phyloP scores from a whole-genome alignment of 2,329 filamentous ascomycete species.

The Fusarium marasasianum region DNA sequence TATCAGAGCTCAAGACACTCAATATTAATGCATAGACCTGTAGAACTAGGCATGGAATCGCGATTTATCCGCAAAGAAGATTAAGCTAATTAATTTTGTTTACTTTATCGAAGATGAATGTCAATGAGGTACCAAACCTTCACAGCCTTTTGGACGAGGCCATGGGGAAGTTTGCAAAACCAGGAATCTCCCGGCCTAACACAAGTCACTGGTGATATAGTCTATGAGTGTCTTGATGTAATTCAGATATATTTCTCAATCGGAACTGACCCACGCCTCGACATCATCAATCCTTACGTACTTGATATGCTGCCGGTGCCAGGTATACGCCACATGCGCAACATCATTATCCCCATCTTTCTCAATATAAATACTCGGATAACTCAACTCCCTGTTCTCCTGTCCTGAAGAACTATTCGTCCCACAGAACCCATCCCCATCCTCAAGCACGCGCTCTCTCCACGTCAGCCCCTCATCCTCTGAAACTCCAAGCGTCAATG shows the following conservation, averaged over 20 bases:
- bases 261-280: slow-evolving; percentile 34
- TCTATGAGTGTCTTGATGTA: fast-evolving
- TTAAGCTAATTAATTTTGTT: fast-evolving
- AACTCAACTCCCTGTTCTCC: slow-evolving; percentile 55
- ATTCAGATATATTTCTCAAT: fast-evolving
- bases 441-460: slow-evolving; percentile 52
- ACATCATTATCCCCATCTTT: slow-evolving; percentile 6
- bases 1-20: fast-evolving
- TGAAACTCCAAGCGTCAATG: slow-evolving; percentile 48
- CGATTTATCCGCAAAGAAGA: too few relatives aligned
- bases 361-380: slow-evolving; percentile 52
- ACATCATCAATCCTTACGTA: slow-evolving; percentile 47
- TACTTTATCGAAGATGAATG: too few relatives aligned
- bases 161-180: neutral
- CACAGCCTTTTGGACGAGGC: fast-evolving
- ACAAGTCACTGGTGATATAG: fast-evolving
- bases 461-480: slow-evolving; percentile 50
- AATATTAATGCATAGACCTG: too few relatives aligned
- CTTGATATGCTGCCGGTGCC: slow-evolving; percentile 54
- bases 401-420: slow-evolving; percentile 55
- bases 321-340: slow-evolving; percentile 54
- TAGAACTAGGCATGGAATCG: fast-evolving
- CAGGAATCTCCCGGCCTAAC: fast-evolving
- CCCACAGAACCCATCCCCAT: slow-evolving; percentile 56
- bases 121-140: fast-evolving